Percentiles rank a stretch among this genome's conserved stretches.
Conservation (phyloP, 2,329 filamentous ascomycete species). For the Botrytis sinoallii region DNA sequence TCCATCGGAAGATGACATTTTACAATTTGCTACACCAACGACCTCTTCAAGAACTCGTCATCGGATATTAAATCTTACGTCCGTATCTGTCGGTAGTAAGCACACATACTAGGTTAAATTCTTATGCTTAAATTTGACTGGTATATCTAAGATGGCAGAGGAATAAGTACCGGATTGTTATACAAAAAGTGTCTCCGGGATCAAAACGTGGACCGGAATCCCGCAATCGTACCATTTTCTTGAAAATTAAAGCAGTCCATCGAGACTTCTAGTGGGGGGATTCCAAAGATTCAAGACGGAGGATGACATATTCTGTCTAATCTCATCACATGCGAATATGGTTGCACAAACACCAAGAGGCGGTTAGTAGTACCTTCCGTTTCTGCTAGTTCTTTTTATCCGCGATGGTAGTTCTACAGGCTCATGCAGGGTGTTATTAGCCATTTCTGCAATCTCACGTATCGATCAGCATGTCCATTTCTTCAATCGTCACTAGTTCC, state of each 20-base stretch:
- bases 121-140: neutral
- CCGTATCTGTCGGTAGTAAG: neutral
- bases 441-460: no score
- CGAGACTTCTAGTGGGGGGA: neutral
- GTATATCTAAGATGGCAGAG: neutral
- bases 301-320: no score
- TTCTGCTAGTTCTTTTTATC: neutral
- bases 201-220: neutral
- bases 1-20: neutral
- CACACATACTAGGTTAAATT: neutral
- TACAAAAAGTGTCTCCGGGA: neutral
- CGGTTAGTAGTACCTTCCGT: neutral
- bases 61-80: neutral
- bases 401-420: neutral
- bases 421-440: neutral
- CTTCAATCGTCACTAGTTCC: neutral
- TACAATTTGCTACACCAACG: neutral
- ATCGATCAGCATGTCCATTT: neutral
- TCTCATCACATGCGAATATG: neutral
- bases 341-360: neutral
- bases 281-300: neutral
- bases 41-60: neutral
- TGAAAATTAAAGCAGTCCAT: neutral
- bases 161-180: neutral
- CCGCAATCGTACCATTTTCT: neutral